Evolutionary conservation across 345 rosid species (phyloP).

Genomic region (Durio zibethinus): DNA sequence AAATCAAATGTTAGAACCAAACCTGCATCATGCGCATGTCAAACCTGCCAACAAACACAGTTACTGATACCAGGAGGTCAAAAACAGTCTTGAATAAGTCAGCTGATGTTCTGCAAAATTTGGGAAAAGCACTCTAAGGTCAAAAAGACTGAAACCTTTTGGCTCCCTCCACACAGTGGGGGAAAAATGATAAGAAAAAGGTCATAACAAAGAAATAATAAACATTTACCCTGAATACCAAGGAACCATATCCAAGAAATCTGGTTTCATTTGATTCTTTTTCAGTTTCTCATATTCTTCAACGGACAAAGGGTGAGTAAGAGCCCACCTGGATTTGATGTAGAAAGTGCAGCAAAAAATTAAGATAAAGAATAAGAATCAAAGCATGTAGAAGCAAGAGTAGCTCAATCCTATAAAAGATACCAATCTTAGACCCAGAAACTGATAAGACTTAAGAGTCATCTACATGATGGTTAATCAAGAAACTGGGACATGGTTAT

Average conservation of each 20-base stretch:
- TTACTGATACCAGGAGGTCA: conserved; percentile 96
- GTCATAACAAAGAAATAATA: conserved; percentile 10
- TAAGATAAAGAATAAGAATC: neutral
- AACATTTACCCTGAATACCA: conserved; percentile 94
- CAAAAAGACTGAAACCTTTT: conserved; percentile 8
- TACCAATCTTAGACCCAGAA: neutral
- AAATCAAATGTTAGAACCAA: conserved; percentile 10
- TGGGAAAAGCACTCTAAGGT: conserved; percentile 26
- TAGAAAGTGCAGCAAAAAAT: conserved; percentile 7
- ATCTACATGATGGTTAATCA: neutral
- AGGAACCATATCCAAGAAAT: conserved; percentile 98
- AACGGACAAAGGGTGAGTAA: conserved; percentile 81
- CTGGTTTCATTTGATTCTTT: conserved; percentile 86
- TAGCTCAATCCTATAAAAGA: conserved; percentile 4
- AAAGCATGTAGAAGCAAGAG: neutral
- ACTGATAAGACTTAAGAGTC: neutral
- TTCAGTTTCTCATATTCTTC: conserved; percentile 73
- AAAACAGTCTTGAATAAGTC: conserved; percentile 95
- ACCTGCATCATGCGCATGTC: conserved; percentile 99
- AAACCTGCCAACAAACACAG: conserved; percentile 97
- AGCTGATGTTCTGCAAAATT: conserved; percentile 85
- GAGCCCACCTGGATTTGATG: conserved; percentile 80
- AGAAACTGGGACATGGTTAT: neutral
- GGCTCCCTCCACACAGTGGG: neutral
- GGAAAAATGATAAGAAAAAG: neutral